Evolutionary conservation across 2,329 filamentous ascomycete genomes (phyloP), one percentile per base, ranked within the genome.

Genomic region (Mollisia scopiformis): DNA sequence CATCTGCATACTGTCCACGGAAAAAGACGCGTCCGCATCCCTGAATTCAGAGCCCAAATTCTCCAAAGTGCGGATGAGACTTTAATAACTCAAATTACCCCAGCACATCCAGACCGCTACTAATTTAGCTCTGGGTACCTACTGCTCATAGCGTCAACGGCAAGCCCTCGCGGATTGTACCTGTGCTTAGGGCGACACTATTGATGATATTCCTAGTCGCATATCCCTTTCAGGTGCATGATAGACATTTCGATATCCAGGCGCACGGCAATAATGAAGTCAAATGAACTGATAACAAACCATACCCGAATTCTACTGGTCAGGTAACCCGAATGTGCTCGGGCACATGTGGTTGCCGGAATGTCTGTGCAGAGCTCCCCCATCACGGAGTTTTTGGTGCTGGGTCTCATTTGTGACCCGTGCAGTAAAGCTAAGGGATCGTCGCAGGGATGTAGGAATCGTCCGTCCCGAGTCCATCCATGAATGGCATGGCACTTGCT

Each of bases 1-100:
- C 25, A 76, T 64, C 50, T 71, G 69, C 76, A 77, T 78, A 10
- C 47, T 57, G 21, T 11, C 16, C 16, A 4, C 16, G 7, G n/a
- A 25, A 21, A 3, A 5, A 49, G 30, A 28, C n/a, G 33, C 37
- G 21, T 37, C 11, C 3, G 11, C 33, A 37, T 37, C 11, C 33
- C 37, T 7, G 37, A 19, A n/a, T 41, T 10, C 16, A 14, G 13
- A 5, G 21, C 3, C 8, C 6, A 46, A 27, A 14, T 4, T 46
- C 2, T 27, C 25, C 25, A n/a, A 41, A 35, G 31, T 50, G 39
- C 25, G 31, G 23, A 43, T 25, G 39, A 7, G 6, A n/a, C 37
- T 7, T 25, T 27, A 25, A 25, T 25, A 27, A 46, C 13, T 23
- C 19, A 19, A 46, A 46, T 4, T 5, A 46, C 19, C 41, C 21